Evolutionary conservation across 495 filamentous ascomycete species (phyloP), one percentile per base, ranked within the genome.

Genomic region (Penicillium waksmanii): DNA sequence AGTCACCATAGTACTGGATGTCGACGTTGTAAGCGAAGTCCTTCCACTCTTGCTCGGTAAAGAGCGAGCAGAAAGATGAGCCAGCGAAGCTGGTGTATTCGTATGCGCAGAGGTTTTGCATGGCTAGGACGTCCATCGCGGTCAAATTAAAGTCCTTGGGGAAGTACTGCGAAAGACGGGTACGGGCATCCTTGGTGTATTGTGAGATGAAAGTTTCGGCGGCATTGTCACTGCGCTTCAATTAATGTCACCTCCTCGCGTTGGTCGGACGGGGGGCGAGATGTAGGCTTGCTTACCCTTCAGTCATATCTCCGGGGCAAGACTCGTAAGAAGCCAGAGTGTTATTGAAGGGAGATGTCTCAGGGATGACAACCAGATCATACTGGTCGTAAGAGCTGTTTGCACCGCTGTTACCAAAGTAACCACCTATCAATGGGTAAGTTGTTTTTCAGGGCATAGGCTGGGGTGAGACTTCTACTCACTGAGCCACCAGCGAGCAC

Each of bases 21-120:
- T 89, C 87, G 46, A 85, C 60, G 23, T 74, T 72, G 66, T 85
- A 85, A 50, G 80, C 82, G 60, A 79, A 85, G 57, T 76, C 80
- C 15, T 74, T 65, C 81, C 81, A 85, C 66, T 85, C 82, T 52
- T 82, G 71, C 47, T 79, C 81, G 18, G 82, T 85, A 67, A 86
- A 85, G 6, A 85, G 73, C 17, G 73, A 55, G 61, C 83, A 86
- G 74, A 83, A 85, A 1, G 71, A 63, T 2, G 69, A 76, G 17
- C 27, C 51, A 18, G 66, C 66, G 6, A 73, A 58, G 15, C 58
- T 65, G 6, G 73, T 66, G 55, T 64, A 64, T 35, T 78, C 75
- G 47, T 75, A 78, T 5, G 63, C 60, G 55, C 73, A 78, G 9
- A 77, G 57, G 58, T 72, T 78, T 31, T 87, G 82, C 48, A 85